Percentiles rank a stretch among this genome's conserved stretches.
Evolutionary conservation across 2,329 filamentous ascomycete species (phyloP).

Genomic region (Sarocladium strictum): DNA sequence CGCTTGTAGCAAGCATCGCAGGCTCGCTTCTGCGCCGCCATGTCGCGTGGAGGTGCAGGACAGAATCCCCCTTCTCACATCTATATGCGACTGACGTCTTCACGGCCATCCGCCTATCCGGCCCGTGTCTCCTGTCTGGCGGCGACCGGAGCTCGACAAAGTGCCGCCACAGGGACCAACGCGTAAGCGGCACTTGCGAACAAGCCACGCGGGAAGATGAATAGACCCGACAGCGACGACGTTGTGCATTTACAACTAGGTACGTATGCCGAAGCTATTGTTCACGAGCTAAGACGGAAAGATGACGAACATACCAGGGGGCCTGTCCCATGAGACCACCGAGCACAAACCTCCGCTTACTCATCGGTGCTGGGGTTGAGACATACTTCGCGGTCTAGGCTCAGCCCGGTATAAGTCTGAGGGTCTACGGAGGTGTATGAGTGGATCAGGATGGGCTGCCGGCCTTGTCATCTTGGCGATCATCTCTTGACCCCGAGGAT

Average conservation of each 20-base stretch:
- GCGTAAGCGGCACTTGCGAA: not conserved
- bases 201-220: not conserved
- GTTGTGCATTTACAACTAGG: not conserved
- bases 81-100: no score
- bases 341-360: not conserved
- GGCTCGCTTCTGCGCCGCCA: slow-evolving; percentile 3
- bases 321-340: not conserved
- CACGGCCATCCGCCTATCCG: no score
- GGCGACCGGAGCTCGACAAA: no score
- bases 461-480: not conserved
- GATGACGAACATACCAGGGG: no score
- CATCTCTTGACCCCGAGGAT: not conserved
- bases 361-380: not conserved
- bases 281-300: no score
- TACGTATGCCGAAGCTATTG: no score
- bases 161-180: no score
- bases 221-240: not conserved
- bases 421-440: no score
- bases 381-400: no score
- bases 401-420: not conserved
- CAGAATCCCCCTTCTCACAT: not conserved
- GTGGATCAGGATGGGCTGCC: no score
- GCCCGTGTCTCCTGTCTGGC: no score
- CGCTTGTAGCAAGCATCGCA: slow-evolving; percentile 11
- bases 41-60: not conserved